Conservation (phyloP, 2,329 filamentous ascomycete genomes). For the Clarireedia sp. region DNA sequence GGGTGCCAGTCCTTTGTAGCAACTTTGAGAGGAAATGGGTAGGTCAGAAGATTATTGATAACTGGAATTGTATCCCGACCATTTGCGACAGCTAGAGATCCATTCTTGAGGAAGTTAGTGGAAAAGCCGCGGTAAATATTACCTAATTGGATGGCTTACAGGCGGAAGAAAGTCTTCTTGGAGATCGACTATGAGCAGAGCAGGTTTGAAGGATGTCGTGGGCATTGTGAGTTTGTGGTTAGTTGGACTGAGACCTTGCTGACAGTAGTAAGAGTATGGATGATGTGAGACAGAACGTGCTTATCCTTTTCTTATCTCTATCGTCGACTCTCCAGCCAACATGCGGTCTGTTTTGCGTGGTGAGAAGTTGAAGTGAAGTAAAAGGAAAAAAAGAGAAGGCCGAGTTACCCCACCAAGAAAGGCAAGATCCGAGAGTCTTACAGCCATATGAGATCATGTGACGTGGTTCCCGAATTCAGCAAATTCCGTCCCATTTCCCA, state of each 20-base stretch:
- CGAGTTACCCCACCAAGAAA: neutral
- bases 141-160: constrained; percentile 43
- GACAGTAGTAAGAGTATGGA: neutral
- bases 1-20: constrained; percentile 96
- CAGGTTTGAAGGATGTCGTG: constrained; percentile 37
- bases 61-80: constrained; percentile 62
- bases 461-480: neutral
- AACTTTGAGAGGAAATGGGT: constrained; percentile 66
- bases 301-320: neutral
- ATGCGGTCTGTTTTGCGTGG: neutral
- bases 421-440: neutral
- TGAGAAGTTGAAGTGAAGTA: neutral
- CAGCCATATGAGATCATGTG: neutral
- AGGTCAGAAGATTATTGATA: constrained; percentile 66
- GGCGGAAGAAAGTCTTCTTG: constrained; percentile 95
- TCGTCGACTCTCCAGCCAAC: neutral
- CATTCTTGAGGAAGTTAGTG: constrained; percentile 46
- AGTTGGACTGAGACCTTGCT: neutral
- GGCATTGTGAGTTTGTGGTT: neutral
- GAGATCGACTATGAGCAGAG: constrained; percentile 73
- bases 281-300: neutral
- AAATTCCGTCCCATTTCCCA: too few relatives aligned
- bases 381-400: neutral
- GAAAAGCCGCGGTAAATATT: neutral
- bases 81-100: constrained; percentile 70